phyloP scores from a whole-genome alignment of 2,329 filamentous ascomycete genomes.

The Phyllachora maydis region DNA sequence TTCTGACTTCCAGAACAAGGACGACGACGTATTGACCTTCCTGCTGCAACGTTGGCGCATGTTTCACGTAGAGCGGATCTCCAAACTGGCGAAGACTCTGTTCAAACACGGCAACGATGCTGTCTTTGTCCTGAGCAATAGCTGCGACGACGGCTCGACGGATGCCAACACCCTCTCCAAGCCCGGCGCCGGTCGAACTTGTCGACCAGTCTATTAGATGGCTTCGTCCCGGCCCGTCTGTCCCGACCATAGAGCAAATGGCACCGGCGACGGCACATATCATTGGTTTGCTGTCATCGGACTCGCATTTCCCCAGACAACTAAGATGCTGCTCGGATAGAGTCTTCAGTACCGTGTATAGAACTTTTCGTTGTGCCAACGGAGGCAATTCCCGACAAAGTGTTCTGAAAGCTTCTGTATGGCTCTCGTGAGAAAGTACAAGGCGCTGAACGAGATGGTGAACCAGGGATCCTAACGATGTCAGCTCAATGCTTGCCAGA shows the following conservation, averaged over 20 bases:
- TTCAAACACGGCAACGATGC: slow-evolving; percentile 37
- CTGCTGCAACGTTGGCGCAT: slow-evolving; percentile 70
- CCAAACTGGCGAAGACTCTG: slow-evolving; percentile 57
- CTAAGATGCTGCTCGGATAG: slow-evolving; percentile 24
- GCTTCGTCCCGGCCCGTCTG: slow-evolving; percentile 24
- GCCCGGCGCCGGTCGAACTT: slow-evolving; percentile 39
- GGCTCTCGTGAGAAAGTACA: slow-evolving; percentile 13
- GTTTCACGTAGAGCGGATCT: slow-evolving; percentile 70
- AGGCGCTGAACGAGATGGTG: slow-evolving; percentile 18
- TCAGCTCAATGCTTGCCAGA: too few relatives aligned
- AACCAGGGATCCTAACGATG: slow-evolving; percentile 10
- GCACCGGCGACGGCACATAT: slow-evolving; percentile 39
- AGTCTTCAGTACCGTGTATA: slow-evolving; percentile 17
- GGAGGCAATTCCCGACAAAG: slow-evolving; percentile 15
- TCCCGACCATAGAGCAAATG: slow-evolving; percentile 24
- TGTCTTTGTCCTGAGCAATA: slow-evolving; percentile 27
- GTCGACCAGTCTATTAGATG: slow-evolving; percentile 45
- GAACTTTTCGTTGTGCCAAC: slow-evolving; percentile 20
- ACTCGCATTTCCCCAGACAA: slow-evolving; percentile 11
- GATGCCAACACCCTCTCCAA: slow-evolving; percentile 42
- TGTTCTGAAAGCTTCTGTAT: slow-evolving; percentile 9
- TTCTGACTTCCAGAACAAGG: too few relatives aligned
- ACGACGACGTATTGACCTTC: slow-evolving; percentile 38
- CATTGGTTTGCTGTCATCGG: slow-evolving; percentile 8
- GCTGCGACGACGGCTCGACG: slow-evolving; percentile 43